A percentile compares a stretch with the other conserved stretches of the same genome.
phyloP scores from a whole-genome alignment of 495 filamentous ascomycete species.

The Penicillium chermesinum region DNA sequence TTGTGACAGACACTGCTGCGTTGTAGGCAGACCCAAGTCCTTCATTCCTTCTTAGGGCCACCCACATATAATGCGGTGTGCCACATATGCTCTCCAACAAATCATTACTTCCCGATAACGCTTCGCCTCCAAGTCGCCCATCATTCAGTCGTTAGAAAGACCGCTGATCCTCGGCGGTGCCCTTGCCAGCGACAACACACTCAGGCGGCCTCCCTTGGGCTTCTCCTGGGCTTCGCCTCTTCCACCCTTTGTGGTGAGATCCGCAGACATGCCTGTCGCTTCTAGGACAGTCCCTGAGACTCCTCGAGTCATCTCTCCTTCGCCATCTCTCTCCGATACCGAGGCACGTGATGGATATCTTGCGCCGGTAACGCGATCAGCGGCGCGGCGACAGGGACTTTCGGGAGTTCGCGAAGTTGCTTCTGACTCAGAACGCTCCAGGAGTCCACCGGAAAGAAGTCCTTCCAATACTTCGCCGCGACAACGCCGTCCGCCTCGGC shows the following conservation, averaged over 20 bases:
- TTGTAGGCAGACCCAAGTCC: slow-evolving; percentile 10
- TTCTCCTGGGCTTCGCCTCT: slow-evolving; percentile 40
- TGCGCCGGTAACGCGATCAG: slow-evolving; percentile 61
- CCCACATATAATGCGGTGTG: slow-evolving; percentile 10
- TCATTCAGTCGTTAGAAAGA: slow-evolving; percentile 23
- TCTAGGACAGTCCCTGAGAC: slow-evolving; percentile 52
- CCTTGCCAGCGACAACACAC: slow-evolving; percentile 21
- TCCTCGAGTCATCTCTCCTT: slow-evolving; percentile 67
- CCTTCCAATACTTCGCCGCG: slow-evolving; percentile 17
- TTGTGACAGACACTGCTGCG: slow-evolving; percentile 22
- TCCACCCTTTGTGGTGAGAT: slow-evolving; percentile 41
- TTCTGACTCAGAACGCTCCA: slow-evolving; percentile 19
- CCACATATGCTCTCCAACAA: background rate
- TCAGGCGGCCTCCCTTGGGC: slow-evolving; percentile 47
- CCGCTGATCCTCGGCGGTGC: slow-evolving; percentile 17
- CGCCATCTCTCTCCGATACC: slow-evolving; percentile 58
- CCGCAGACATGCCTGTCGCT: slow-evolving; percentile 42
- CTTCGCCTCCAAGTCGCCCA: slow-evolving; percentile 14
- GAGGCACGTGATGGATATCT: slow-evolving; percentile 49
- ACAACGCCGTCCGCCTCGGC: slow-evolving; percentile 38
- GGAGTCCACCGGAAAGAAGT: slow-evolving; percentile 16
- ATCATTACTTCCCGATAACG: background rate
- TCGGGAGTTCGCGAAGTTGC: slow-evolving; percentile 39
- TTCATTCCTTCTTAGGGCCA: slow-evolving; percentile 3
- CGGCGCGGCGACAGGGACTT: slow-evolving; percentile 47